Base-by-base conservation (phyloP, 2,329 filamentous ascomycete genomes). In the Tetracladium maxilliforme region DNA sequence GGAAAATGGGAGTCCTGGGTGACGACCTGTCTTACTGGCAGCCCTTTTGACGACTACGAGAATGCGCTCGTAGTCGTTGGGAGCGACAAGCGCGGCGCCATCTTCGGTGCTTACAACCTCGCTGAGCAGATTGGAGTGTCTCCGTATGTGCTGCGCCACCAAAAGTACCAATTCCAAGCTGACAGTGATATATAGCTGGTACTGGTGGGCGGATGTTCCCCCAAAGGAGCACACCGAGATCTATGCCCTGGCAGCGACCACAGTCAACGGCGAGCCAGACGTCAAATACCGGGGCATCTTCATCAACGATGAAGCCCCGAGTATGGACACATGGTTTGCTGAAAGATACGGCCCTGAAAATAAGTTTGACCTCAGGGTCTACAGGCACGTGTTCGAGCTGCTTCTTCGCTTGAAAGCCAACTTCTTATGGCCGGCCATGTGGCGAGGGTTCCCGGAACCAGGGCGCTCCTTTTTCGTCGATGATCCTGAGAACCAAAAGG, bases 231-330 rank as follows among this genome's bases (percentile, higher is more conserved):
- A 62, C 33, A 43, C 52, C 13, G 51, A 56, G 6, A 64, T 79
- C 27, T 75, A 64, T 33, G 63, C 64, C 5, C 44, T 69, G 10
- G 47, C 59, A 10, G 55, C 51, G 8, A 58, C 50, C 15, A 73
- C 70, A 33, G 49, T 63, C 1, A 69, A 76, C 34, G 58, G 56
- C 4, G 51, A 69, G 6, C 73, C 74, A 3, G 61, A 61, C 0
- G 64, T 80, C 34, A 73, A 71, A 40, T 79, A 77, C 42, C 62
- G 74, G 10, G 74, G 73, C 4, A 60, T 79, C 41, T 80, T 79
- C 50, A 52, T 80, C 42, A 79, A 79, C 39, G 73, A 80, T 29
- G 73, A 80, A 41, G 67, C 70, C 26, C 74, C 74, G 0, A 69
- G 65, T 3, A 44, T 77, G 22, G 69, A 43, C 29, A 62, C 61